phyloP scores from a whole-genome alignment of 345 rosid species.

The Eutrema heterophyllum region DNA sequence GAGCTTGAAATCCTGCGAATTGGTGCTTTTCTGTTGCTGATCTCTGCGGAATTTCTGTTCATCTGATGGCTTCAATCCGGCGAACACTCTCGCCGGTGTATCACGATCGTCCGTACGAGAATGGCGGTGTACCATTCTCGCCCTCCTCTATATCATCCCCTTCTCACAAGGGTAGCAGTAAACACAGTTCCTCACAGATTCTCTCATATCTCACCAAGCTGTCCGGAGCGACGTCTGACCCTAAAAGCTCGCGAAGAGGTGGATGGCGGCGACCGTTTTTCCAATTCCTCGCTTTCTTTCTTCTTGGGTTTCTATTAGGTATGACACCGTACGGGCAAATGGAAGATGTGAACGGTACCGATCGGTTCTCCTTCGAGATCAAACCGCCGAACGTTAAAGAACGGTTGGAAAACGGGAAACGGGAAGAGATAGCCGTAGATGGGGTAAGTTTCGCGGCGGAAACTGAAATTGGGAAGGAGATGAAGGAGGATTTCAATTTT shows the following conservation, averaged over 20 bases:
- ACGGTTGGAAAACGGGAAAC: constrained; percentile 29
- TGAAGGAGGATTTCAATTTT: constrained; percentile 29
- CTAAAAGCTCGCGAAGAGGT: constrained; percentile 42
- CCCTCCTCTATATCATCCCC: constrained; percentile 23
- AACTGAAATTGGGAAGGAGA: not conserved
- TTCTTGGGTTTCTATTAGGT: constrained; percentile 61
- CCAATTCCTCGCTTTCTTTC: constrained; percentile 57
- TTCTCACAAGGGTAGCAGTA: constrained; percentile 33
- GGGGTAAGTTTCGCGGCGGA: constrained; percentile 36
- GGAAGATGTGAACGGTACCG: constrained; percentile 35
- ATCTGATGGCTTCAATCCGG: constrained; percentile 77
- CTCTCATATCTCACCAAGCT: constrained; percentile 22
- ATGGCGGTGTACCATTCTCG: constrained; percentile 38
- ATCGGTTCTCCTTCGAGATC: constrained; percentile 62
- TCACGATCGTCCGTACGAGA: constrained; percentile 53
- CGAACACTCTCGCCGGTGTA: constrained; percentile 79
- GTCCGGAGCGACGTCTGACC: constrained; percentile 25
- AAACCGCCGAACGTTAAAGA: constrained; percentile 52
- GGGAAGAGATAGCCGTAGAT: constrained; percentile 29
- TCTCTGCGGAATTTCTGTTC: not conserved
- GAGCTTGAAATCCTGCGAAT: not conserved
- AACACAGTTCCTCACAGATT: constrained; percentile 37
- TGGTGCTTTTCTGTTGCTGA: not conserved
- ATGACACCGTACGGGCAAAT: constrained; percentile 56
- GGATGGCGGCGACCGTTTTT: constrained; percentile 57